Base-by-base conservation (phyloP, 768 basidiomycete genomes). In the Suillus tomentosus region DNA sequence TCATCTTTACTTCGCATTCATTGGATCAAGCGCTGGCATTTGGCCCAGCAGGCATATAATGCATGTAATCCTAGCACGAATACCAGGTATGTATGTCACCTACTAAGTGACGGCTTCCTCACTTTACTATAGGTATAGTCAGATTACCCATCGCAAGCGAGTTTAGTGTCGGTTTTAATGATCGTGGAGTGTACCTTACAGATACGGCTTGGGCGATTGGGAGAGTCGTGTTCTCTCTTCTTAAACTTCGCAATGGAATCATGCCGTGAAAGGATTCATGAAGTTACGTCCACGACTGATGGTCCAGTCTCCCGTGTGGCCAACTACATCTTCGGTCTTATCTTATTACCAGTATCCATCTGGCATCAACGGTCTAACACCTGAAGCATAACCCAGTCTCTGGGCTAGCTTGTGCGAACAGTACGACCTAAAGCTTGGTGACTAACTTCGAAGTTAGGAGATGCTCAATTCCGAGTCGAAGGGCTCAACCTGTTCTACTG, bases 151-250 rank as follows among this genome's bases (percentile, higher is more conserved):
- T 89, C 34, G 87, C 86, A 0, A 93, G 91, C 51, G 94, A 96
- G 75, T 94, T 89, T 76, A 85, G 88, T 60, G 82, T 81, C 2
- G 88, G 85, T 15, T 81, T 79, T 69, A 91, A 89, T 69, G 80
- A 85, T 61, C 91, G 91, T 69, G 89, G 85, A 14, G 77, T 83
- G 58, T 84, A 71, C 73, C 77, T 79, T 65, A 80, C 78, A 51
- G 76, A 73, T 57, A 71, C 34, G 9, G 9, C 8, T 78, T 48
- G 66, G 70, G 7, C 45, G 45, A 45, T 45, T 9, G 19, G 76
- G 72, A 40, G 17, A 67, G 5, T 73, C 72, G 77, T 71, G 83
- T 76, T 45, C 81, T 88, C 78, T 88, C 78, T 74, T 76, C 70
- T 14, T 71, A 66, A 80, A 88, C 67, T 69, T 75, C 79, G 65